Conservation (phyloP, 2,329 filamentous ascomycete species). For the Venturia asperata region DNA sequence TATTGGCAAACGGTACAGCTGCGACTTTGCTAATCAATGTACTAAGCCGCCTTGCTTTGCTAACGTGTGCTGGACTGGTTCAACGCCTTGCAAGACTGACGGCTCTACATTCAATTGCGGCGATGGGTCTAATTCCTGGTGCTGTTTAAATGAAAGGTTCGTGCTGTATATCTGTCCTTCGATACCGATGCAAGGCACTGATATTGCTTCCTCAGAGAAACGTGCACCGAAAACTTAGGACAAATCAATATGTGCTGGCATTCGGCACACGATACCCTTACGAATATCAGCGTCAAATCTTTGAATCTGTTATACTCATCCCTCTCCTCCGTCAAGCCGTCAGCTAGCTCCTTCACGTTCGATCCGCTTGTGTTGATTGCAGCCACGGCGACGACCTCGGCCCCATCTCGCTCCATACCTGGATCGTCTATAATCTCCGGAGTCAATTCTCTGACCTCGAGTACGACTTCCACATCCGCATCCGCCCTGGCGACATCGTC, state of each 20-base stretch:
- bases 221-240: not conserved
- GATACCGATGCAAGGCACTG: not conserved
- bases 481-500: not conserved
- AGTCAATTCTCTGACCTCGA: not conserved
- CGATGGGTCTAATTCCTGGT: not conserved
- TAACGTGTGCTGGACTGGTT: not conserved
- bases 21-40: not conserved
- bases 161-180: not conserved
- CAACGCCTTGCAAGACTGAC: not conserved
- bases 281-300: not conserved
- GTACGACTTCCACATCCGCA: not conserved
- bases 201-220: not conserved
- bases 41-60: not conserved
- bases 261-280: constrained; percentile 5
- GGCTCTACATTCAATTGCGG: not conserved
- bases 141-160: not conserved
- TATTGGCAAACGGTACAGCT: not conserved
- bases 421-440: not conserved
- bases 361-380: constrained; percentile 9
- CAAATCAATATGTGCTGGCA: constrained; percentile 3
- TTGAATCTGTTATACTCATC: not conserved
- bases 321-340: not conserved
- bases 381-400: not conserved
- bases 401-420: not conserved
- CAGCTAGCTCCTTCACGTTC: not conserved